Conservation (phyloP, 805 yeast species). For the Ogataea chonburiensis region DNA sequence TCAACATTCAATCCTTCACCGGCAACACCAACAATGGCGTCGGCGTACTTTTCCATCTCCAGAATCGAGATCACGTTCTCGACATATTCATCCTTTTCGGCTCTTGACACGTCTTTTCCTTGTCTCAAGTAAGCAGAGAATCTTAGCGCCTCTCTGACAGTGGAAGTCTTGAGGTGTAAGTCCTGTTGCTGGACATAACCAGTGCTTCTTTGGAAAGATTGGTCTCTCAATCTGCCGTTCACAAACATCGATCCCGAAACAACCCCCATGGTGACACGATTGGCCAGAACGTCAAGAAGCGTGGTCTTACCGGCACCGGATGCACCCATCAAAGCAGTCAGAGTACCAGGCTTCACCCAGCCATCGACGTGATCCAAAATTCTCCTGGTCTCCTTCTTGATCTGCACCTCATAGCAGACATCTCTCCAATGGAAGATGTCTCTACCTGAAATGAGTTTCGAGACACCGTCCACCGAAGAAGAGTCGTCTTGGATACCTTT, state of each 20-base stretch:
- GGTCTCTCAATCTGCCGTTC: slow-evolving; percentile 48
- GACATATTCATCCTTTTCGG: slow-evolving; percentile 49
- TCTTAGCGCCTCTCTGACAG: slow-evolving; percentile 54
- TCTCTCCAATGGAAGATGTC: slow-evolving; percentile 78
- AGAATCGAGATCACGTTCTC: slow-evolving; percentile 49
- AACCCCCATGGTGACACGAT: slow-evolving; percentile 54
- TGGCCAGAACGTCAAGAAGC: slow-evolving; percentile 51
- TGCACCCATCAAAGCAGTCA: slow-evolving; percentile 71
- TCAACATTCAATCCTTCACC: slow-evolving; percentile 56
- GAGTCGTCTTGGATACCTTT: slow-evolving; percentile 26
- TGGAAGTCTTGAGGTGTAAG: slow-evolving; percentile 48
- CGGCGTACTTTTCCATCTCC: slow-evolving; percentile 53
- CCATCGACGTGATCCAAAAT: slow-evolving; percentile 69
- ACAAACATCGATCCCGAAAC: slow-evolving; percentile 59
- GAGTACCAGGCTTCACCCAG: slow-evolving; percentile 80
- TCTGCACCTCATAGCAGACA: slow-evolving; percentile 66
- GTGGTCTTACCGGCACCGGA: slow-evolving; percentile 68
- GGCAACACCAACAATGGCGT: slow-evolving; percentile 51
- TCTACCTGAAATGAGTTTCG: slow-evolving; percentile 32
- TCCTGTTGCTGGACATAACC: slow-evolving; percentile 65
- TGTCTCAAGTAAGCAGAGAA: slow-evolving; percentile 54
- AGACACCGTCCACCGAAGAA: slow-evolving; percentile 29
- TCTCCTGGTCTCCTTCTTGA: slow-evolving; percentile 58
- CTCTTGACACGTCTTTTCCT: slow-evolving; percentile 37
- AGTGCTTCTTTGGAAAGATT: slow-evolving; percentile 51